Evolutionary conservation across 495 filamentous ascomycete species (phyloP), one percentile per base, ranked within the genome.

Genomic region (Penicillium bialowiezense): DNA sequence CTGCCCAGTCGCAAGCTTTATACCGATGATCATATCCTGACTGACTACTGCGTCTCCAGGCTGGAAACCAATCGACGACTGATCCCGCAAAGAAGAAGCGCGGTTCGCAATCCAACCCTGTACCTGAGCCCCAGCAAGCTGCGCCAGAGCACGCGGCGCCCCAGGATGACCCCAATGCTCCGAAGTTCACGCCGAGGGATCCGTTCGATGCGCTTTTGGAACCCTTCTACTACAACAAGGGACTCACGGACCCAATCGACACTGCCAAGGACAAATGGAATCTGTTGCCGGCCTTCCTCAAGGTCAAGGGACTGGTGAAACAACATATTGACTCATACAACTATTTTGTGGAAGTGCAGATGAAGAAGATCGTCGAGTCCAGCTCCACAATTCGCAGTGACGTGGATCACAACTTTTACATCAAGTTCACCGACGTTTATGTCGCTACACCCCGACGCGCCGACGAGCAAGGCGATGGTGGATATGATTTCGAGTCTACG

Each of bases 321-420:
- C 91, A 96, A 68, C 93, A 99, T 67, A 92, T 97, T 68, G 95
- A 99, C 71, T 97, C 93, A 24, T 99, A 88, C 79, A 95, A 99
- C 70, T 95, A 88, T 67, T 96, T 99, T 57, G 84, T 97, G 44
- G 89, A 97, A 47, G 85, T 91, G 15, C 91, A 96, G 60, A 79
- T 99, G 65, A 95, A 96, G 69, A 89, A 97, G 57, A 97, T 99
- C 46, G 86, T 99, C 48, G 80, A 86, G 59, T 89, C 91, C 19
- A 97, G 96, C 65, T 82, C 84, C 28, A 80, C 77, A 7, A 85
- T 99, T 48, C 79, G 82, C 51, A 95, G 91, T 68, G 92, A 97
- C 75, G 85, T 90, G 29, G 90, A 96, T 50, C 81, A 83, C 33
- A 84, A 83, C 37, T 96, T 96, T 61, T 92, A 83, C 70, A 79